phyloP scores from a whole-genome alignment of 345 rosid genomes.

The Pistacia atlantica region DNA sequence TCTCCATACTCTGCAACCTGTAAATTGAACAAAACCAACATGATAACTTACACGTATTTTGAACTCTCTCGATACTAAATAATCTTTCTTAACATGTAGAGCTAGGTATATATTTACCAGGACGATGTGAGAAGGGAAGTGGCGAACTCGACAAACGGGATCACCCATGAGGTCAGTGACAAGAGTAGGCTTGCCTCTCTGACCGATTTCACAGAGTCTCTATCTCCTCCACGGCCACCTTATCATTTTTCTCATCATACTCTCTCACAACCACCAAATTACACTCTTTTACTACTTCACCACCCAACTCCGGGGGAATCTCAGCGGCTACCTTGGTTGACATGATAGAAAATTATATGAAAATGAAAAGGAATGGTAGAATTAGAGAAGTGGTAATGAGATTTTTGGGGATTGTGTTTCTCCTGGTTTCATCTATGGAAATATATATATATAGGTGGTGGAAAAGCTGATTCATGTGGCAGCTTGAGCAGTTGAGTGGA shows the following conservation, averaged over 20 bases:
- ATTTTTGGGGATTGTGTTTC: not conserved
- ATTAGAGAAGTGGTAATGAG: not conserved
- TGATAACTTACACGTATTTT: too few relatives aligned
- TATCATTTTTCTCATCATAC: conserved; percentile 61
- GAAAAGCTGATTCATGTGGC: not conserved
- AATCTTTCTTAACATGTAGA: too few relatives aligned
- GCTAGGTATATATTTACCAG: conserved; percentile 35
- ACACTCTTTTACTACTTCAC: not conserved
- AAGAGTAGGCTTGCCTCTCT: conserved; percentile 50
- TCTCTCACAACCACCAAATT: conserved; percentile 49
- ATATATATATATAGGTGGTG: not conserved
- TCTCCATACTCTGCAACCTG: conserved; percentile 77
- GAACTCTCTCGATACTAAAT: too few relatives aligned
- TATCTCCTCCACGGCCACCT: conserved; percentile 60
- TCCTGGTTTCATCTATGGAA: not conserved
- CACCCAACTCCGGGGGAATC: not conserved
- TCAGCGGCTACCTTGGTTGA: conserved; percentile 41
- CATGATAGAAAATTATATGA: conserved; percentile 19
- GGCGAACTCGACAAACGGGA: conserved; percentile 72
- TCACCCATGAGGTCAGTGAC: conserved; percentile 80
- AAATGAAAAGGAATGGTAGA: not conserved
- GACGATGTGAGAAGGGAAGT: conserved; percentile 57
- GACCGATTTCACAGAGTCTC: conserved; percentile 60
- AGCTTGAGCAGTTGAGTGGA: conserved; percentile 3
- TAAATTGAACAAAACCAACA: not conserved